A percentile compares a stretch with the other conserved stretches of the same genome.
phyloP scores from a whole-genome alignment of 352 stramenopile species.

The Phytophthora brassicae region DNA sequence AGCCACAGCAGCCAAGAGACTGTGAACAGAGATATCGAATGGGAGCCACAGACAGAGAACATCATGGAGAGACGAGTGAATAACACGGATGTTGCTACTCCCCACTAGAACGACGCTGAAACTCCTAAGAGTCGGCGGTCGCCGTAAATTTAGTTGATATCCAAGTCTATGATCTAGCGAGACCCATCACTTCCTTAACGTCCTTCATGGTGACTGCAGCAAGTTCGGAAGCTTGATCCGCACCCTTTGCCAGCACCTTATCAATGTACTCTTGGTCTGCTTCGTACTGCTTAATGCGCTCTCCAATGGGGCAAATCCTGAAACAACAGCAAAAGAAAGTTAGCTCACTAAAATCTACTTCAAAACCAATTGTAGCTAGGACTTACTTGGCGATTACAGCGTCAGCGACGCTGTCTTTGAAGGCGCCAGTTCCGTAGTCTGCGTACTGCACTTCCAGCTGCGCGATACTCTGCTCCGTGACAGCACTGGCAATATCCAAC shows the following conservation, averaged over 20 bases:
- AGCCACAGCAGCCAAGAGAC: conserved; percentile 14
- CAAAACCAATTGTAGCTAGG: neutral
- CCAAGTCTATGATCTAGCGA: conserved; percentile 29
- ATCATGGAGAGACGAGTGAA: conserved; percentile 19
- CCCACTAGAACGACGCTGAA: conserved; percentile 3
- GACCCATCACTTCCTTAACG: conserved; percentile 74
- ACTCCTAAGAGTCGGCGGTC: conserved; percentile 8
- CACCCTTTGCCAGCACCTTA: conserved; percentile 87
- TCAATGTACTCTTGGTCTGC: conserved; percentile 91
- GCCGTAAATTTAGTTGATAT: conserved; percentile 29
- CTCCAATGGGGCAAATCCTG: conserved; percentile 94
- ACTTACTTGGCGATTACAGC: conserved; percentile 93
- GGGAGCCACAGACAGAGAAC: neutral
- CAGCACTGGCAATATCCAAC: conserved; percentile 88
- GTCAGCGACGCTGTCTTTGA: conserved; percentile 96
- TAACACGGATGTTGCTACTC: conserved; percentile 13
- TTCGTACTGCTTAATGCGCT: conserved; percentile 91
- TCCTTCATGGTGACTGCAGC: conserved; percentile 73
- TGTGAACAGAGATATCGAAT: neutral
- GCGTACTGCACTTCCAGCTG: conserved; percentile 70
- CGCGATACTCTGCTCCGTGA: conserved; percentile 75
- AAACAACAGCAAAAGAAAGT: conserved; percentile 13
- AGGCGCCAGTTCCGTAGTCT: conserved; percentile 79
- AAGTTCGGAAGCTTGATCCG: conserved; percentile 58
- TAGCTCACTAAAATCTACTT: conserved; percentile 2